Conservation (phyloP, 1,139 yeast species). For the Taphrina populina region DNA sequence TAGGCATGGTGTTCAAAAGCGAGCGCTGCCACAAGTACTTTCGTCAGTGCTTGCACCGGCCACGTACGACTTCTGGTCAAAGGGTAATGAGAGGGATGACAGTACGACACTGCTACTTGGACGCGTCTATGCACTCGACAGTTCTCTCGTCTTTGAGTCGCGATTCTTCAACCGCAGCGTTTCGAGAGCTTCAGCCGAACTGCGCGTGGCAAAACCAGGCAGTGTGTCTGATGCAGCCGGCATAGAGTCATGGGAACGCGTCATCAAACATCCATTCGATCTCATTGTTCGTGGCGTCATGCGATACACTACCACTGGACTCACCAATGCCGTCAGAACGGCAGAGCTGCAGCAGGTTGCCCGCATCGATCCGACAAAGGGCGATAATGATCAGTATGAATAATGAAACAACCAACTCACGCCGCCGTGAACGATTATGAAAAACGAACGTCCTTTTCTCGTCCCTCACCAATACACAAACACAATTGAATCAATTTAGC, state of each 20-base stretch:
- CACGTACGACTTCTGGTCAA: no score
- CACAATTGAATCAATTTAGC: no score
- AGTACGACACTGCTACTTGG: slow-evolving; percentile 73
- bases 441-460: no score
- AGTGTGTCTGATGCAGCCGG: slow-evolving; percentile 53
- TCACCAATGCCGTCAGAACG: slow-evolving; percentile 17
- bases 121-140: slow-evolving; percentile 61
- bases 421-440: no score
- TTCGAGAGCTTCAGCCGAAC: slow-evolving; percentile 59
- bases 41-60: no score
- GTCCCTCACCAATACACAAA: no score
- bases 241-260: slow-evolving; percentile 66
- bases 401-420: no score
- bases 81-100: no score
- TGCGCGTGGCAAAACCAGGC: slow-evolving; percentile 76
- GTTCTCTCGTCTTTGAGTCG: slow-evolving; percentile 73
- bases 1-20: no score
- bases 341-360: slow-evolving; percentile 22
- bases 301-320: slow-evolving; percentile 50
- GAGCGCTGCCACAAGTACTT: no score
- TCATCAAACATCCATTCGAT: slow-evolving; percentile 81
- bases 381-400: no score
- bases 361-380: slow-evolving; percentile 19
- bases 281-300: slow-evolving; percentile 79
- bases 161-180: slow-evolving; percentile 54